Evolutionary conservation across 2,329 filamentous ascomycete genomes (phyloP).

Genomic region (Epichloe gansuensis): DNA sequence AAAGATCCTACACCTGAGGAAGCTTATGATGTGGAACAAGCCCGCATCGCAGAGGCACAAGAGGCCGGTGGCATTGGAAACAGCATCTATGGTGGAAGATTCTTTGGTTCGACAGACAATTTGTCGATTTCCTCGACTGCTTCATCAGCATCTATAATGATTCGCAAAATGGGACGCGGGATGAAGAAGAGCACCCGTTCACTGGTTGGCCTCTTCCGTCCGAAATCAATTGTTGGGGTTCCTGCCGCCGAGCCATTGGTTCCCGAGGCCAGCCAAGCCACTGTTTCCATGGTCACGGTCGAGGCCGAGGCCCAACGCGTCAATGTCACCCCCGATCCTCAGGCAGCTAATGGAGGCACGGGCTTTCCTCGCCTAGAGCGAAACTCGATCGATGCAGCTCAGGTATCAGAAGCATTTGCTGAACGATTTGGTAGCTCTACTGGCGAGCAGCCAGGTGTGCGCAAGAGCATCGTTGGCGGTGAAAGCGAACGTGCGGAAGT

Average conservation of each 20-base stretch:
- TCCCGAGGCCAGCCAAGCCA: conserved; percentile 59
- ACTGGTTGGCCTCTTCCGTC: conserved; percentile 84
- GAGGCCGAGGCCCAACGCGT: conserved; percentile 82
- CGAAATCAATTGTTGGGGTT: conserved; percentile 78
- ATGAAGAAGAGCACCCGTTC: conserved; percentile 90
- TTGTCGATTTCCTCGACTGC: conserved; percentile 82
- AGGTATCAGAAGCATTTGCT: conserved; percentile 28
- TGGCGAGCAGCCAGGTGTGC: conserved; percentile 48
- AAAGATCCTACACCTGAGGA: conserved; percentile 51
- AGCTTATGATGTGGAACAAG: conserved; percentile 75
- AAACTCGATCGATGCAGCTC: conserved; percentile 61
- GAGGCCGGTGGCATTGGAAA: conserved; percentile 85
- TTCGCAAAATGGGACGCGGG: conserved; percentile 97
- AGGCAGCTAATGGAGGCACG: conserved; percentile 55
- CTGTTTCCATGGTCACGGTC: conserved; percentile 89
- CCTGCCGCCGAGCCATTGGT: conserved; percentile 55
- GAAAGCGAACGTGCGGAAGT: conserved; percentile 86
- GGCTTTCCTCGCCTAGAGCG: conserved; percentile 76
- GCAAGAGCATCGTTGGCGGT: conserved; percentile 83
- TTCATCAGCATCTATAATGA: conserved; percentile 83
- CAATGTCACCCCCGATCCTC: conserved; percentile 59
- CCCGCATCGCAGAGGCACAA: conserved; percentile 80
- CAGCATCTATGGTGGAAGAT: conserved; percentile 80
- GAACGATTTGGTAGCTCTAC: conserved; percentile 44
- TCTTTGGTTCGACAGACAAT: conserved; percentile 92